Conservation (phyloP, 257 asterid species). For the Echites panduratus region DNA sequence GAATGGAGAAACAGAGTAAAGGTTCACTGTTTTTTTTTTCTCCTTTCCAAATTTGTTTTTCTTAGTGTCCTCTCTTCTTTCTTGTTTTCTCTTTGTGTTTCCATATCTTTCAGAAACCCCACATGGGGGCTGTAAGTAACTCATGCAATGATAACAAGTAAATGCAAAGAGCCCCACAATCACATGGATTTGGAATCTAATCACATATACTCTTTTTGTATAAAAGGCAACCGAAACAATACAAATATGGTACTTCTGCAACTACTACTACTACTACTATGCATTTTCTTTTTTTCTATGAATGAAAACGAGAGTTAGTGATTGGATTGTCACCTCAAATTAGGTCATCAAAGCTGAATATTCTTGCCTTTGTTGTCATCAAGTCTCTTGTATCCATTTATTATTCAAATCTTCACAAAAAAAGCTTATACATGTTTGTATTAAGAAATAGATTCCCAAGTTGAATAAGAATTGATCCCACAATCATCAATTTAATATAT, state of each 20-base stretch:
- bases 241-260: neutral
- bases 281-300: neutral
- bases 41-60: conserved; percentile 1
- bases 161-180: conserved; percentile 20
- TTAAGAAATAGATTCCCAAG: neutral
- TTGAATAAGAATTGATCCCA: neutral
- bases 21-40: neutral
- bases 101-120: conserved; percentile 19
- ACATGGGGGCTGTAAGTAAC: conserved; percentile 22
- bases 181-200: conserved; percentile 36
- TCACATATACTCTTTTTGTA: conserved; percentile 10
- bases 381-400: neutral
- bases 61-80: too few species aligned
- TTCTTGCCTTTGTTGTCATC: conserved; percentile 5
- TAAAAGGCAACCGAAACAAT: neutral
- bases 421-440: neutral
- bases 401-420: neutral
- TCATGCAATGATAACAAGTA: conserved; percentile 27
- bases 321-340: too few species aligned
- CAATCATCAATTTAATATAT: too few species aligned
- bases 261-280: neutral
- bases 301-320: too few species aligned
- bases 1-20: neutral
- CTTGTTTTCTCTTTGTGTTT: conserved; percentile 4
- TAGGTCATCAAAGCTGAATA: conserved; percentile 11